phyloP scores from a whole-genome alignment of 345 rosid genomes.

The Salix brachista region DNA sequence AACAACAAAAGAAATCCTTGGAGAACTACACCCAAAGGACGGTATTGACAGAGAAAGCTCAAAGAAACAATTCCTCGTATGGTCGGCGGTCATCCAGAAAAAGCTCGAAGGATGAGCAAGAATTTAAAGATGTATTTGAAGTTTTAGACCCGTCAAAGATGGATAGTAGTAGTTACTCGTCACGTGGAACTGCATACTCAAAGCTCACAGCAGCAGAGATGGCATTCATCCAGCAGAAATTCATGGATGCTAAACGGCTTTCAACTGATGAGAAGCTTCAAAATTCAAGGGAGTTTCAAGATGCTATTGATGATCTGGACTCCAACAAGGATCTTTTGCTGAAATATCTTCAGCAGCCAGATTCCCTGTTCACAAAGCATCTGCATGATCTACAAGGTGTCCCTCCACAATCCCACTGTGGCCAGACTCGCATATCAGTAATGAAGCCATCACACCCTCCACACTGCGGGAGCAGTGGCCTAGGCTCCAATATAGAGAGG shows the following conservation, averaged over 20 bases:
- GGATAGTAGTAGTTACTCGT: conserved; percentile 35
- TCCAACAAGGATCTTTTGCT: conserved; percentile 72
- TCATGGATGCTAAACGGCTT: conserved; percentile 68
- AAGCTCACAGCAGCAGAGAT: conserved; percentile 61
- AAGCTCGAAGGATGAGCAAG: conserved; percentile 69
- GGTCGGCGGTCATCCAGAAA: conserved; percentile 53
- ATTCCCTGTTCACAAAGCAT: conserved; percentile 81
- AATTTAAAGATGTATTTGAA: conserved; percentile 95
- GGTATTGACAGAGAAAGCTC: conserved; percentile 26
- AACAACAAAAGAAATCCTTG: conserved; percentile 35
- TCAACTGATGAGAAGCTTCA: conserved; percentile 69
- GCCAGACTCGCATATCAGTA: conserved; percentile 36
- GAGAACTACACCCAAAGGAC: conserved; percentile 32
- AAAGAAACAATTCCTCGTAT: conserved; percentile 38
- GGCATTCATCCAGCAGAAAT: conserved; percentile 66
- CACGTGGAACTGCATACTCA: conserved; percentile 28
- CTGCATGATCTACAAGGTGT: conserved; percentile 54
- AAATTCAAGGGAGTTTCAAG: conserved; percentile 70
- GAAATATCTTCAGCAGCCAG: conserved; percentile 84
- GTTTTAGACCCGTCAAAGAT: conserved; percentile 61
- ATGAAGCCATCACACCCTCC: conserved; percentile 36
- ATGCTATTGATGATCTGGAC: conserved; percentile 72
- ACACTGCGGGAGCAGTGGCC: conserved; percentile 24
- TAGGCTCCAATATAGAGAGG: conserved; percentile 34
- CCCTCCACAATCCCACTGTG: conserved; percentile 41